These are phyloP conservation scores for Macaranga tanarius DNA, from an alignment of 441 rosid genomes.

Conservation along the genomic window DNA sequence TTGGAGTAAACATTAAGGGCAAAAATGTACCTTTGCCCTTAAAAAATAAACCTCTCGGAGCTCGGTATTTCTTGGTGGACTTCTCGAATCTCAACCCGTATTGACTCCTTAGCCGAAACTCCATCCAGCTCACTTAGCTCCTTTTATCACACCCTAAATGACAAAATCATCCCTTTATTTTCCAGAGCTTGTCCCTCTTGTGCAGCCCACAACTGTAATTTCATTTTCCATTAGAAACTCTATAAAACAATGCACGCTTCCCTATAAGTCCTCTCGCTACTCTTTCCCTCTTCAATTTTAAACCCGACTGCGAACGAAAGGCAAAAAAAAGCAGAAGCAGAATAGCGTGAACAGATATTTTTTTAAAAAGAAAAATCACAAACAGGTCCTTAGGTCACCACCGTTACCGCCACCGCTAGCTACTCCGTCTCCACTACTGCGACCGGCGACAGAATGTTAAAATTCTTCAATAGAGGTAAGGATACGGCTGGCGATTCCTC, in stretches of 20 bases:
- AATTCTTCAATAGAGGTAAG: conserved; percentile 47
- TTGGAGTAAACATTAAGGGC: too few relatives aligned
- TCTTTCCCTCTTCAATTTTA: conserved; percentile 45
- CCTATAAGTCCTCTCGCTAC: not conserved
- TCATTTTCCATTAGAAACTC: not conserved
- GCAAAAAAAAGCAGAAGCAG: not conserved
- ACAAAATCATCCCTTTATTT: conserved; percentile 13
- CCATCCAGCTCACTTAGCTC: too few relatives aligned
- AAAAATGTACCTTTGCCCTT: too few relatives aligned
- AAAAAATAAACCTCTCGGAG: too few relatives aligned
- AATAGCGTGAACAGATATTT: not conserved
- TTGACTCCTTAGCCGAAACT: too few relatives aligned
- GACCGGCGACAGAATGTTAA: conserved; percentile 38
- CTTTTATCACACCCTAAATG: not conserved
- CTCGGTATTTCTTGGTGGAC: too few relatives aligned
- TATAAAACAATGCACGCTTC: not conserved
- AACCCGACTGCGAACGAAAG: conserved; percentile 22
- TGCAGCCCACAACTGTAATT: conserved; percentile 23
- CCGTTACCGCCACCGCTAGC: too few relatives aligned
- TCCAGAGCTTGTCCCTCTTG: not conserved
- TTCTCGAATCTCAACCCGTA: too few relatives aligned
- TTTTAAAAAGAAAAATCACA: not conserved
- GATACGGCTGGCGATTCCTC: conserved; percentile 43
- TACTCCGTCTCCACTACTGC: not conserved
- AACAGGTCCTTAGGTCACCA: too few relatives aligned